phyloP scores from a whole-genome alignment of 2,329 filamentous ascomycete genomes.

The Neurospora sp. region DNA sequence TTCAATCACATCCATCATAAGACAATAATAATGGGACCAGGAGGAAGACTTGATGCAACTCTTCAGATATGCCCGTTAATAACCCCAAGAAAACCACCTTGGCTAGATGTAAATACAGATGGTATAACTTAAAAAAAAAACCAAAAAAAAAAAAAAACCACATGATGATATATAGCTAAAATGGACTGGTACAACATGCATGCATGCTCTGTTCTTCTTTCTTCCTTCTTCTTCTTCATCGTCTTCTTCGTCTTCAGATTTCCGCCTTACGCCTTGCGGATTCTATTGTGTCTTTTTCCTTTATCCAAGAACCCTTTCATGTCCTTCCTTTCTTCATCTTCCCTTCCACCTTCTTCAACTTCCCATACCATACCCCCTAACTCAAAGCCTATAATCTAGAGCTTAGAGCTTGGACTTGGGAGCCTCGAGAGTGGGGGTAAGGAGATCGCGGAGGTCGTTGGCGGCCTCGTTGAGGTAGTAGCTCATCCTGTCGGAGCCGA shows the following conservation, averaged over 20 bases:
- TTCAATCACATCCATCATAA: too few relatives aligned
- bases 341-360: background rate
- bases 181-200: background rate
- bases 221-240: background rate
- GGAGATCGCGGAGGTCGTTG: slow-evolving; percentile 75
- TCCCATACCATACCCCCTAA: background rate
- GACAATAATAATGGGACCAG: background rate
- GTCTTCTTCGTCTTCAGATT: background rate
- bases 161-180: background rate
- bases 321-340: background rate
- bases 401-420: slow-evolving; percentile 80
- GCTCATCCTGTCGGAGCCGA: slow-evolving; percentile 88
- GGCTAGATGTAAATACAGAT: background rate
- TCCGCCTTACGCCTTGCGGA: background rate
- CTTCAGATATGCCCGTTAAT: background rate
- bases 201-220: background rate
- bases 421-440: slow-evolving; percentile 68
- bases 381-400: background rate
- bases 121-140: background rate
- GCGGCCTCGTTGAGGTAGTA: slow-evolving; percentile 94
- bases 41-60: background rate
- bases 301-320: background rate
- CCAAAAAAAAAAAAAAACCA: background rate
- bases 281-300: background rate
- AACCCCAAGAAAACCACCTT: background rate